Conservation (phyloP, 2,329 filamentous ascomycete species). For the Alternaria viburni region DNA sequence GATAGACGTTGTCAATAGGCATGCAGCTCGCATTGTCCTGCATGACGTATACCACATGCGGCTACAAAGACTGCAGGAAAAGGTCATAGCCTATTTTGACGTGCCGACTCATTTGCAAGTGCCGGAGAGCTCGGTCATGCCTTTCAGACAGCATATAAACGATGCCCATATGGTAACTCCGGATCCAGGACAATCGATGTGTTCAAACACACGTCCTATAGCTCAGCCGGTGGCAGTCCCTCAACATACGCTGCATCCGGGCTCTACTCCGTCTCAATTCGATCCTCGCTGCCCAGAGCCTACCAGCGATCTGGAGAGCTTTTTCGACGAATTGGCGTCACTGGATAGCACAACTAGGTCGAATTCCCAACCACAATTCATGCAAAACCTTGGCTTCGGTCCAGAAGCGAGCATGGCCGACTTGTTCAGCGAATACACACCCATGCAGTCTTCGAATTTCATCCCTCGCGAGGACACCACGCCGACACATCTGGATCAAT, state of each 20-base stretch:
- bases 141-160: slow-evolving; percentile 1
- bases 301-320: slow-evolving; percentile 55
- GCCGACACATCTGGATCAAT: slow-evolving; percentile 32
- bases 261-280: slow-evolving; percentile 14
- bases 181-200: slow-evolving; percentile 24
- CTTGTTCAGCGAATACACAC: slow-evolving; percentile 54
- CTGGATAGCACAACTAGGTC: slow-evolving; percentile 61
- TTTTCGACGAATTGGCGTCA: slow-evolving; percentile 65
- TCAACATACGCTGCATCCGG: slow-evolving; percentile 17
- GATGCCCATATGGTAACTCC: slow-evolving; percentile 23
- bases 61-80: slow-evolving; percentile 24
- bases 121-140: slow-evolving; percentile 1
- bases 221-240: slow-evolving; percentile 4
- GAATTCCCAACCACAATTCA: slow-evolving; percentile 66
- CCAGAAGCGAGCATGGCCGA: slow-evolving; percentile 66
- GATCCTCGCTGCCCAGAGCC: slow-evolving; percentile 45
- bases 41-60: slow-evolving; percentile 23
- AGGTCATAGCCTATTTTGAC: slow-evolving; percentile 21
- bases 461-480: slow-evolving; percentile 28
- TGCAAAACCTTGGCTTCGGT: slow-evolving; percentile 70
- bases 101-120: not conserved
- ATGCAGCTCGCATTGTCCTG: slow-evolving; percentile 14
- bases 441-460: slow-evolving; percentile 44
- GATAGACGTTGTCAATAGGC: slow-evolving; percentile 26
- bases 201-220: slow-evolving; percentile 4